Evolutionary conservation across 805 yeast genomes (phyloP).

Genomic region (Teunomyces stri): DNA sequence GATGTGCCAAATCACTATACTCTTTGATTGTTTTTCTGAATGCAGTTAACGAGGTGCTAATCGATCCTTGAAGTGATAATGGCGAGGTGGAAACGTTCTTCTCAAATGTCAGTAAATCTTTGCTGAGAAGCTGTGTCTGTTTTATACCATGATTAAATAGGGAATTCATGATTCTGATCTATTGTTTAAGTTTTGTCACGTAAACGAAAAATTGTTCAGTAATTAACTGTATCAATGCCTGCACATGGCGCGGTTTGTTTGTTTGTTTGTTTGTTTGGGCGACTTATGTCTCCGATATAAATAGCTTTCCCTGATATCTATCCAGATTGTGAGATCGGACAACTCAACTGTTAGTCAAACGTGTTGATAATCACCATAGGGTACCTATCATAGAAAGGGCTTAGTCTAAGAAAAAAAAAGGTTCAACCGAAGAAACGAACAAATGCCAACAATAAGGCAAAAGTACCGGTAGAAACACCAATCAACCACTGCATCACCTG

Average conservation of each 20-base stretch:
- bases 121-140: conserved; percentile 70
- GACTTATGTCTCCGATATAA: not conserved
- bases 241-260: not conserved
- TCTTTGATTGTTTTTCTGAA: conserved; percentile 75
- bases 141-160: conserved; percentile 86
- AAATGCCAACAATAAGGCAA: conserved; percentile 90
- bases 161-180: conserved; percentile 53
- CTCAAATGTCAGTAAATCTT: conserved; percentile 68
- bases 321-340: not conserved
- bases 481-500: conserved; percentile 98
- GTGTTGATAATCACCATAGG: too few relatives aligned
- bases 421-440: conserved; percentile 70
- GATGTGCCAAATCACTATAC: conserved; percentile 55
- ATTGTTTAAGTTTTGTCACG: conserved; percentile 1
- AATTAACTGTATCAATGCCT: not conserved
- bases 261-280: not conserved
- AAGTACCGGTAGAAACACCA: conserved; percentile 98
- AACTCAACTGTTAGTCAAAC: too few relatives aligned
- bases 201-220: conserved; percentile 3
- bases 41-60: conserved; percentile 76
- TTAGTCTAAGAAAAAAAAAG: not conserved
- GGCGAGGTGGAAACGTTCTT: conserved; percentile 67
- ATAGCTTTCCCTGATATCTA: not conserved
- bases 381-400: too few relatives aligned
- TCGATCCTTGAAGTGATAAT: conserved; percentile 70